phyloP scores from a whole-genome alignment of 1,284 basidiomycete species.

The Tilletia setariae region DNA sequence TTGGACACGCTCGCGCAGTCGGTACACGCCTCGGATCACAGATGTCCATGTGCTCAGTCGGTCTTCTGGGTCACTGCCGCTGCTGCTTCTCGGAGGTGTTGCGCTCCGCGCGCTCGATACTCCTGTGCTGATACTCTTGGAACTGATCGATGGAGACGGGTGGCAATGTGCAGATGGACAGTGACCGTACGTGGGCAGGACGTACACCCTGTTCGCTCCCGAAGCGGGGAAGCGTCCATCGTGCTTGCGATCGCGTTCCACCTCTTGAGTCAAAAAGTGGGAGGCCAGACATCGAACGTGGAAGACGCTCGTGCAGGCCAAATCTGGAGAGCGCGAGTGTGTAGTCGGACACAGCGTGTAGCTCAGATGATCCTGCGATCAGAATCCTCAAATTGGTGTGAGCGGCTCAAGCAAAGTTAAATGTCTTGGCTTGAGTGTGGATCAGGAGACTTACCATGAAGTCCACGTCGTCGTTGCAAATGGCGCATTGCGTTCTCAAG shows the following conservation, averaged over 20 bases:
- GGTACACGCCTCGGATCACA: constrained; percentile 4
- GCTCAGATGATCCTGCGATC: not conserved
- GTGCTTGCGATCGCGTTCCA: not conserved
- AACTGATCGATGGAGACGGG: not conserved
- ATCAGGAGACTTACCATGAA: not conserved
- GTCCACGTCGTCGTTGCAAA: not conserved
- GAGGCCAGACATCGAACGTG: not conserved
- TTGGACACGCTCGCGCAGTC: not conserved
- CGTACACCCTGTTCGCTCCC: not conserved
- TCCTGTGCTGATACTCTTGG: too few species aligned
- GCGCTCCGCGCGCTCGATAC: too few species aligned
- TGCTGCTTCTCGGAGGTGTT: too few species aligned
- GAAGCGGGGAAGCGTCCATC: not conserved
- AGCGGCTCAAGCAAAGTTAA: not conserved
- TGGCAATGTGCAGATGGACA: not conserved
- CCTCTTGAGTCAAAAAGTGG: not conserved
- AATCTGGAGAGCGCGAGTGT: not conserved
- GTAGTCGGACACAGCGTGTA: constrained; percentile 5
- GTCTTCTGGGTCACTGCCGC: not conserved
- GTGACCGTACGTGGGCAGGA: constrained; percentile 2
- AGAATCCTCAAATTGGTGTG: not conserved
- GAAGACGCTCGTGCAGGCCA: not conserved
- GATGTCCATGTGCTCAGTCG: not conserved
- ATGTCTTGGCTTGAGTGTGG: not conserved
- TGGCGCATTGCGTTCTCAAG: not conserved